phyloP scores from a whole-genome alignment of 192 early-diverging fungal species.

The Coemansia javaensis region DNA sequence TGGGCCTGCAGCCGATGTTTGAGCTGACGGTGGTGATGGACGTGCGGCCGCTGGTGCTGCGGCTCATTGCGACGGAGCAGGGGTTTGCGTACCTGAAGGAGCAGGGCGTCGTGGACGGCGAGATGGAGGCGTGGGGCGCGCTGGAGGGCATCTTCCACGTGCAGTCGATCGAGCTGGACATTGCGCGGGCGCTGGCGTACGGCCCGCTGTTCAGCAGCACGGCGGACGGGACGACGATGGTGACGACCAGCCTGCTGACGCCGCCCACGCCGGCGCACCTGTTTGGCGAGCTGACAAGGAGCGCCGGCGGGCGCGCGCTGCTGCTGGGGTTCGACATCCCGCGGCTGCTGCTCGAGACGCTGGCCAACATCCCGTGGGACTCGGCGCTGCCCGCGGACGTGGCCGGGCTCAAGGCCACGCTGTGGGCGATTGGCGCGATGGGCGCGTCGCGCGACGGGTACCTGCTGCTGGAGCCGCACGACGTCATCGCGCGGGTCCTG shows the following conservation, averaged over 20 bases:
- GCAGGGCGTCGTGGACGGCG: slow-evolving; percentile 40
- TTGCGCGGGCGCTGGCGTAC: slow-evolving; percentile 37
- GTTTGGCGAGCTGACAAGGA: slow-evolving; percentile 43
- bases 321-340: slow-evolving; percentile 26
- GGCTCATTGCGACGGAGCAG: slow-evolving; percentile 27
- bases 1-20: slow-evolving; percentile 41
- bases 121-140: slow-evolving; percentile 50
- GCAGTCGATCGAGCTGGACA: slow-evolving; percentile 45
- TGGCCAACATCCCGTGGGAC: slow-evolving; percentile 45
- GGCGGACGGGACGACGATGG: slow-evolving; percentile 40
- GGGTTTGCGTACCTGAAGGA: slow-evolving; percentile 32
- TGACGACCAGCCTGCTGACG: slow-evolving; percentile 42
- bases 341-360: slow-evolving; percentile 44
- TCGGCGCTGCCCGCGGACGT: slow-evolving; percentile 29
- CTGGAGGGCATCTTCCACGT: slow-evolving; percentile 45
- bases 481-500: slow-evolving; percentile 22
- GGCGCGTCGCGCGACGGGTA: slow-evolving; percentile 40
- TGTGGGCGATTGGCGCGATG: slow-evolving; percentile 51
- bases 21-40: slow-evolving; percentile 44
- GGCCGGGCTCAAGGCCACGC: slow-evolving; percentile 43
- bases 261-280: slow-evolving; percentile 45
- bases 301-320: slow-evolving; percentile 22
- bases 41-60: slow-evolving; percentile 38
- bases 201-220: slow-evolving; percentile 49
- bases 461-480: slow-evolving; percentile 30